Evolutionary conservation across 352 stramenopile genomes (phyloP).

Genomic region (Phytophthora multivora): DNA sequence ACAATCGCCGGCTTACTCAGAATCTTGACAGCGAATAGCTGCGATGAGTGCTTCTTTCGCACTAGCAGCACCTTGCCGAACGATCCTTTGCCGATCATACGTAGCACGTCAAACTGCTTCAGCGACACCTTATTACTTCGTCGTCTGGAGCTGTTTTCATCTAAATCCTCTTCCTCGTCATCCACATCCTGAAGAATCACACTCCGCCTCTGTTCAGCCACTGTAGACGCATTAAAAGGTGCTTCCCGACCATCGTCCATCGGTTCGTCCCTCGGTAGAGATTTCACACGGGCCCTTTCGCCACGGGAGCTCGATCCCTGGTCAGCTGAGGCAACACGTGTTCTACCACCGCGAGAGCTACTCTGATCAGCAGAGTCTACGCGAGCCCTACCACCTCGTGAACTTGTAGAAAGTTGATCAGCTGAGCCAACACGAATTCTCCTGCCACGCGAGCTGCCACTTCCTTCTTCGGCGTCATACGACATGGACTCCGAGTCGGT

Average conservation of each 20-base stretch:
- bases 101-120: slow-evolving; percentile 88
- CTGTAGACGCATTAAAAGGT: slow-evolving; percentile 33
- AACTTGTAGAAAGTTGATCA: slow-evolving; percentile 26
- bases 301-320: slow-evolving; percentile 16
- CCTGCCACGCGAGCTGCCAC: slow-evolving; percentile 39
- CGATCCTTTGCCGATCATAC: slow-evolving; percentile 92
- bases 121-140: slow-evolving; percentile 68
- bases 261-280: slow-evolving; percentile 24
- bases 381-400: slow-evolving; percentile 18
- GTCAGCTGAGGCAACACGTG: slow-evolving; percentile 24
- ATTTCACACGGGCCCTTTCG: slow-evolving; percentile 22
- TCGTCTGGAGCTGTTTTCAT: slow-evolving; percentile 24
- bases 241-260: slow-evolving; percentile 29
- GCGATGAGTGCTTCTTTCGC: slow-evolving; percentile 74
- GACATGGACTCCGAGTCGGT: slow-evolving; percentile 37
- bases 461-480: slow-evolving; percentile 24
- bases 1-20: slow-evolving; percentile 80
- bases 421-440: slow-evolving; percentile 50
- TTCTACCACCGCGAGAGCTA: slow-evolving; percentile 19
- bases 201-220: slow-evolving; percentile 52
- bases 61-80: slow-evolving; percentile 94
- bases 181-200: slow-evolving; percentile 76
- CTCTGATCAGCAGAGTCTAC: slow-evolving; percentile 17
- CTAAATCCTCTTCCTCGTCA: slow-evolving; percentile 52
- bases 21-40: slow-evolving; percentile 88